Evolutionary conservation across 192 early-diverging fungal species (phyloP).

Genomic region (Gigaspora rosea): DNA sequence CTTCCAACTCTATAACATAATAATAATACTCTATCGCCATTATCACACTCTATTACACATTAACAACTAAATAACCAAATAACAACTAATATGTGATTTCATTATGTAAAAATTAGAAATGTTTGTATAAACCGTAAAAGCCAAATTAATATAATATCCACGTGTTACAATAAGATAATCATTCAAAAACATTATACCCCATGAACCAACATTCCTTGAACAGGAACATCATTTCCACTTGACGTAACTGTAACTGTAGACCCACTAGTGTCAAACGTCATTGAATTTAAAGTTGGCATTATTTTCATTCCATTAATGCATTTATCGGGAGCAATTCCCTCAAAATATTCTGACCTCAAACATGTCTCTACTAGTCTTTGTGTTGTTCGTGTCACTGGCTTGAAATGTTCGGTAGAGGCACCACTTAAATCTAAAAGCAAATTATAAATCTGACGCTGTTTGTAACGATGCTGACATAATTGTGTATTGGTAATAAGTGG

Average conservation of each 20-base stretch:
- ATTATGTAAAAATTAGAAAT: too few relatives aligned
- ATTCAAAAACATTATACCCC: too few relatives aligned
- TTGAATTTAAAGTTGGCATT: background rate
- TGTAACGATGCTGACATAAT: conserved; percentile 45
- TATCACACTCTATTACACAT: too few relatives aligned
- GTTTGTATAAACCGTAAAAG: too few relatives aligned
- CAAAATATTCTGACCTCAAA: conserved; percentile 35
- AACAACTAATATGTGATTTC: too few relatives aligned
- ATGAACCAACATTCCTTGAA: background rate
- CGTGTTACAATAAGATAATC: too few relatives aligned
- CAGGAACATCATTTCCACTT: conserved; percentile 1
- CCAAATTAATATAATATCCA: too few relatives aligned
- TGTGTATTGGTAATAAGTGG: conserved; percentile 69
- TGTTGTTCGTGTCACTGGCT: conserved; percentile 46
- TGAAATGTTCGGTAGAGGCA: conserved; percentile 15
- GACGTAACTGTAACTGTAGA: background rate
- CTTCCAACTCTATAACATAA: too few relatives aligned
- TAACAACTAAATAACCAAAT: too few relatives aligned
- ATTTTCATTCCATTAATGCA: background rate
- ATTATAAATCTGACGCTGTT: conserved; percentile 51
- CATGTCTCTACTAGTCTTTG: conserved; percentile 49
- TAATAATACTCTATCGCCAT: too few relatives aligned
- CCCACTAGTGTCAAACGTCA: background rate
- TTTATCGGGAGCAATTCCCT: background rate
- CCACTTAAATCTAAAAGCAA: conserved; percentile 47